These are phyloP conservation scores for Tuber calosporum DNA, from an alignment of 495 filamentous ascomycete species.

Conservation along the genomic window DNA sequence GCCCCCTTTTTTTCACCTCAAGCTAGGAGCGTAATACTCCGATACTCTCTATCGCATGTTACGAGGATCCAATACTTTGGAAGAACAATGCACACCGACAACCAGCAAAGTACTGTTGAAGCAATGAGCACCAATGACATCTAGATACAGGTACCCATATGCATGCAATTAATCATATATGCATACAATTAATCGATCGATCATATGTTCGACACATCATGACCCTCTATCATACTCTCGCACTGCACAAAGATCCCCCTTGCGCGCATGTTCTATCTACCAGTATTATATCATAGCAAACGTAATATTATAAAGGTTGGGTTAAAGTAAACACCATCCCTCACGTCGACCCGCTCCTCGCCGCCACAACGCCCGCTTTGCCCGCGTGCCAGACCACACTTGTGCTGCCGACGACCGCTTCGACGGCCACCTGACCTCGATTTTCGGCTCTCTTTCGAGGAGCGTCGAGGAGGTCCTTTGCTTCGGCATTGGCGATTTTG, in stretches of 20 bases:
- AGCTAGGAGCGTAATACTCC: not conserved
- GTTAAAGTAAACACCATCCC: not conserved
- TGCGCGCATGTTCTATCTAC: not conserved
- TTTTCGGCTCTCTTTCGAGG: conserved; percentile 13
- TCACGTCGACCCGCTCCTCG: conserved; percentile 15
- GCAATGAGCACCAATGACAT: not conserved
- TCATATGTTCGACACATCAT: not conserved
- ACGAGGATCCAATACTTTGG: not conserved
- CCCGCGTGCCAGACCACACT: conserved; percentile 30
- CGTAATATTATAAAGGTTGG: not conserved
- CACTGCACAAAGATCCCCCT: not conserved
- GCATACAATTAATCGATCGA: not conserved
- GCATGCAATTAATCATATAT: not conserved
- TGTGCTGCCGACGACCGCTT: conserved; percentile 19
- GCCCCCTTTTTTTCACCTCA: too few species aligned
- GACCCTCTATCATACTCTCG: not conserved
- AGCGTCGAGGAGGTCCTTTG: conserved; percentile 21
- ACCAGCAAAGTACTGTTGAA: not conserved
- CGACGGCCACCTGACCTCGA: conserved; percentile 8
- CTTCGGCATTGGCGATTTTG: conserved; percentile 9
- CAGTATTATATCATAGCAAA: not conserved
- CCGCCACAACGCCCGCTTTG: conserved; percentile 23
- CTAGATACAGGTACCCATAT: not conserved
- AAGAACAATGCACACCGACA: not conserved
- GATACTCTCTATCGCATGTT: not conserved